Conservation (phyloP, 2,329 filamentous ascomycete genomes). For the Coniochaeta sp. region DNA sequence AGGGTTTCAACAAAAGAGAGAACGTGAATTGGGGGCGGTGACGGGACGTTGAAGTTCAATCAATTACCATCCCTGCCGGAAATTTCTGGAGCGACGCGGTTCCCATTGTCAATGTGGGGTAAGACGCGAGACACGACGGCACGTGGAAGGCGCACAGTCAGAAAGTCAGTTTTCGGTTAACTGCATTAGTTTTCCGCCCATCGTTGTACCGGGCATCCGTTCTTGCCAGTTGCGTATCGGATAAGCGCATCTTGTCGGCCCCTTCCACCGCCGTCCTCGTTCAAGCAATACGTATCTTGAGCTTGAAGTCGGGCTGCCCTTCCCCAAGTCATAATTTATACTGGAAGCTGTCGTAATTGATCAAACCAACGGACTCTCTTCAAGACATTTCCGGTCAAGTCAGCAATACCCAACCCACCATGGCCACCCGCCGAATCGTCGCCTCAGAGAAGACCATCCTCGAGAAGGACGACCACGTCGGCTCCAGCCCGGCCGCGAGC, state of each 20-base stretch:
- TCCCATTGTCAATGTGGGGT: background rate
- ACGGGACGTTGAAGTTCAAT: background rate
- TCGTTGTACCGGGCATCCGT: background rate
- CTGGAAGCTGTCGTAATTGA: too few relatives aligned
- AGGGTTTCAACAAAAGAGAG: background rate
- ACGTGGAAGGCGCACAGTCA: background rate
- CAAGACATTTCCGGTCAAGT: too few relatives aligned
- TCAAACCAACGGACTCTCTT: too few relatives aligned
- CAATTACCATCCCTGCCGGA: background rate
- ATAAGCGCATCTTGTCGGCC: background rate
- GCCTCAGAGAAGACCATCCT: constrained; percentile 60
- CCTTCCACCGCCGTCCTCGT: too few relatives aligned
- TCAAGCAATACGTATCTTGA: too few relatives aligned
- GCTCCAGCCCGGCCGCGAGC: constrained; percentile 29
- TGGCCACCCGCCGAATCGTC: constrained; percentile 65
- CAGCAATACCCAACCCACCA: constrained; percentile 34
- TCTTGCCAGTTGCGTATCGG: background rate
- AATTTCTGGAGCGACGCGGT: background rate
- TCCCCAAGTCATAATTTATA: too few relatives aligned
- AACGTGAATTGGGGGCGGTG: background rate
- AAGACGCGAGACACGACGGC: background rate
- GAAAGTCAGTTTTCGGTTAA: background rate
- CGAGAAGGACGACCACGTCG: constrained; percentile 46
- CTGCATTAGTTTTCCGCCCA: background rate
- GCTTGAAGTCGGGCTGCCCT: too few relatives aligned